Conservation (phyloP, 768 basidiomycete species). For the Termitomyces sp. region DNA sequence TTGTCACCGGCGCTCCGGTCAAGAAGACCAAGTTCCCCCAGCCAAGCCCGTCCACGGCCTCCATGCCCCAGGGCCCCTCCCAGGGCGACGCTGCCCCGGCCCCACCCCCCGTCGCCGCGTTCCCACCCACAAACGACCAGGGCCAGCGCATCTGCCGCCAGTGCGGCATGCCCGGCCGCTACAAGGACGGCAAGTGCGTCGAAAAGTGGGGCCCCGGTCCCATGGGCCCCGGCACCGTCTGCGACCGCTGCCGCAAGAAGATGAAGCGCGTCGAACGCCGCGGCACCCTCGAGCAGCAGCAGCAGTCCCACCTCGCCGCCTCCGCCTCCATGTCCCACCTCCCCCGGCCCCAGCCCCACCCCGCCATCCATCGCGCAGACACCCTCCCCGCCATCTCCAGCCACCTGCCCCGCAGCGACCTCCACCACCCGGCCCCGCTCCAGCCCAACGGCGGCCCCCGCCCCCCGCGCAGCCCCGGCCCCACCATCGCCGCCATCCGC, state of each 20-base stretch:
- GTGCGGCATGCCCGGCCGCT: slow-evolving; percentile 67
- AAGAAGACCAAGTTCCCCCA: slow-evolving; percentile 55
- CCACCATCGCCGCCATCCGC: not conserved
- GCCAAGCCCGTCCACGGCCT: not conserved
- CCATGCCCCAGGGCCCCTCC: not conserved
- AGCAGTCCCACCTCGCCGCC: not conserved
- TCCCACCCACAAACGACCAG: slow-evolving; percentile 45
- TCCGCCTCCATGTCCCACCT: slow-evolving; percentile 7
- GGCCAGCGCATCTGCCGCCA: slow-evolving; percentile 77
- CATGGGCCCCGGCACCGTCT: slow-evolving; percentile 78
- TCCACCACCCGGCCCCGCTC: not conserved
- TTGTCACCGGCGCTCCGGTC: slow-evolving; percentile 65
- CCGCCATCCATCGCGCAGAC: slow-evolving; percentile 11
- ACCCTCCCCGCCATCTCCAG: slow-evolving; percentile 12
- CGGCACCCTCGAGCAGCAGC: slow-evolving; percentile 47
- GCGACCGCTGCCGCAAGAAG: slow-evolving; percentile 80
- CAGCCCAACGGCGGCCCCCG: slow-evolving; percentile 1
- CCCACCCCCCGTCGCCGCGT: slow-evolving; percentile 22
- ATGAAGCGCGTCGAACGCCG: slow-evolving; percentile 81
- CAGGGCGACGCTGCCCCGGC: not conserved
- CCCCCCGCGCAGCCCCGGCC: slow-evolving; percentile 10
- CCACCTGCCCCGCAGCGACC: slow-evolving; percentile 6
- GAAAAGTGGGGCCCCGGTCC: slow-evolving; percentile 89
- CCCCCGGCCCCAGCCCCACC: slow-evolving; percentile 3
- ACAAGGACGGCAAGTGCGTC: slow-evolving; percentile 82